Conservation (phyloP, 2,329 filamentous ascomycete genomes). For the Alternaria dauci region DNA sequence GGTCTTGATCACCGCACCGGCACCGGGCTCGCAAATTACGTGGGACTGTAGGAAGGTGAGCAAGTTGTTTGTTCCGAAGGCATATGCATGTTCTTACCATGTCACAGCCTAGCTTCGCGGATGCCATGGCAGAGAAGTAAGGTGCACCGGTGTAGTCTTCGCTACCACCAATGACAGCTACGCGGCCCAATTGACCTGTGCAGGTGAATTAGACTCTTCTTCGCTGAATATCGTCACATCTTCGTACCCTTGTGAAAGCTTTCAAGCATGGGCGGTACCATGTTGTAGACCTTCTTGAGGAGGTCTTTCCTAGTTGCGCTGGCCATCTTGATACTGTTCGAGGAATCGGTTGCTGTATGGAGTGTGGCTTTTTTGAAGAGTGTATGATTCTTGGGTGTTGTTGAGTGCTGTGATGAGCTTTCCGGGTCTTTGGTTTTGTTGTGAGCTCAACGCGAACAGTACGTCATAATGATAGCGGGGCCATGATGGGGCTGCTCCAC, state of each 20-base stretch:
- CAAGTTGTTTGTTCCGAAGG: constrained; percentile 7
- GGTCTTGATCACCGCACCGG: constrained; percentile 87
- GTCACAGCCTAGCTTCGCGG: constrained; percentile 86
- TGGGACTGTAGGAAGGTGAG: constrained; percentile 69
- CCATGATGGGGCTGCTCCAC: constrained; percentile 11
- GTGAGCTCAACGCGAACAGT: constrained; percentile 15
- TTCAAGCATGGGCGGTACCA: constrained; percentile 94
- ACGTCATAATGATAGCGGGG: constrained; percentile 37
- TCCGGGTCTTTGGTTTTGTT: constrained; percentile 17
- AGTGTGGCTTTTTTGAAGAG: background rate
- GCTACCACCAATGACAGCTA: constrained; percentile 93
- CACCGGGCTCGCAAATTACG: constrained; percentile 92
- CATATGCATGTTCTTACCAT: constrained; percentile 66
- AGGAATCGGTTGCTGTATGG: background rate
- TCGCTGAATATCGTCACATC: background rate
- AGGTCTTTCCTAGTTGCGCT: constrained; percentile 75
- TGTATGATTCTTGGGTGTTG: background rate
- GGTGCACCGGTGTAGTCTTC: constrained; percentile 97
- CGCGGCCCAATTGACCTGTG: constrained; percentile 85
- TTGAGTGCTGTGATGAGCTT: constrained; percentile 16
- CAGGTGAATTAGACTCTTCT: constrained; percentile 21
- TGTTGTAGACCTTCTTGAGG: constrained; percentile 81
- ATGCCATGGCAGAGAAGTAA: constrained; percentile 98
- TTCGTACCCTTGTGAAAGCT: constrained; percentile 91
- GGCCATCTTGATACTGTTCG: constrained; percentile 47